These are phyloP conservation scores for Huntiella bhutanensis DNA, from an alignment of 2,329 filamentous ascomycete species.

Conservation along the genomic window DNA sequence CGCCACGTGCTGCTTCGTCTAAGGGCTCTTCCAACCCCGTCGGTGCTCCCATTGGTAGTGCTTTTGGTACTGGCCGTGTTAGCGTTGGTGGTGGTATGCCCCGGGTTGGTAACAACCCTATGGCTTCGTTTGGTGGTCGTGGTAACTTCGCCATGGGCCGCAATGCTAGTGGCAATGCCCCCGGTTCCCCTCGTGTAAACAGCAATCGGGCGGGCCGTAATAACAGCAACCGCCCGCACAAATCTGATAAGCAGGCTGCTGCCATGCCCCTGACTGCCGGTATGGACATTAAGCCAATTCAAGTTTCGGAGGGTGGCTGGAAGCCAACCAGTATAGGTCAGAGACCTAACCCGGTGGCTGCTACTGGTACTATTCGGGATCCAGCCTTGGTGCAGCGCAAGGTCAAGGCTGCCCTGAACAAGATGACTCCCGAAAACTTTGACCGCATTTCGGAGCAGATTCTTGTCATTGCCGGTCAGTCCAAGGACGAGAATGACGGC, in stretches of 20 bases:
- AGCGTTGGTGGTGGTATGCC: conserved; percentile 4
- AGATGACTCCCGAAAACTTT: conserved; percentile 99
- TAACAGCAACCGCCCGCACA: conserved; percentile 39
- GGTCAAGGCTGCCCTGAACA: conserved; percentile 96
- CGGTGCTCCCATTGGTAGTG: conserved; percentile 35
- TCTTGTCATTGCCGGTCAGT: conserved; percentile 77
- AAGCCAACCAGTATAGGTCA: conserved; percentile 56
- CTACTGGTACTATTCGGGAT: conserved; percentile 44
- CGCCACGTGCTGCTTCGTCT: conserved; percentile 34
- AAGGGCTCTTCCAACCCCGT: conserved; percentile 26
- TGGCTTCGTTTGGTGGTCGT: conserved; percentile 7
- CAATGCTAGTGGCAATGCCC: conserved; percentile 34
- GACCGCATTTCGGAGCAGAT: conserved; percentile 91
- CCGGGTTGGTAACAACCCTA: conserved; percentile 9
- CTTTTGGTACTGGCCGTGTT: conserved; percentile 9
- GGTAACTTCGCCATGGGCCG: conserved; percentile 38
- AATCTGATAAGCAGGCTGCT: conserved; percentile 57
- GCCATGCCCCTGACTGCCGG: conserved; percentile 81
- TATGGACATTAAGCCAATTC: conserved; percentile 63
- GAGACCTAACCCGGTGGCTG: conserved; percentile 16
- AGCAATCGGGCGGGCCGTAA: conserved; percentile 35
- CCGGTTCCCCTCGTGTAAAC: conserved; percentile 52
- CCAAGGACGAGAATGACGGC: conserved; percentile 85
- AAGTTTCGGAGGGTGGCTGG: conserved; percentile 60
- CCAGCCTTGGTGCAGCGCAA: conserved; percentile 93